phyloP scores from a whole-genome alignment of 495 filamentous ascomycete species.

The Aspergillus leporis region DNA sequence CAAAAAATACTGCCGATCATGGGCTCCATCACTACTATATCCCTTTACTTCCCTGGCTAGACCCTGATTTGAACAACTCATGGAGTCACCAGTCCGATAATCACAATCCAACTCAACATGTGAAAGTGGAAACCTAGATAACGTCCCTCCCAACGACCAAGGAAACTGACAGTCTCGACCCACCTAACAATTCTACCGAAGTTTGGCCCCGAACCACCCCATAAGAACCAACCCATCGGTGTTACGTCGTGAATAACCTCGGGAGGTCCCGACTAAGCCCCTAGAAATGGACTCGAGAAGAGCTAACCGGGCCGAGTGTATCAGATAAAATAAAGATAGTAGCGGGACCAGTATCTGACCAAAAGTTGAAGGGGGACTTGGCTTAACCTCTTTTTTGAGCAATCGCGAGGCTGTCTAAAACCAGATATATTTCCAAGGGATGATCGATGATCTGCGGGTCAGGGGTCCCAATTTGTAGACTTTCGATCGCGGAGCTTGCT shows the following conservation, averaged over 20 bases:
- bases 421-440: background rate
- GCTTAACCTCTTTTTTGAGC: background rate
- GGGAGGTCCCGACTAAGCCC: background rate
- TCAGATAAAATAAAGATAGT: background rate
- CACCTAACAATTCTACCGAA: too few relatives aligned
- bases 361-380: background rate
- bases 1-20: too few relatives aligned
- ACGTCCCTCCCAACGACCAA: too few relatives aligned
- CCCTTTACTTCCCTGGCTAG: too few relatives aligned
- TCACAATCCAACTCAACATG: too few relatives aligned
- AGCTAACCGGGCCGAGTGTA: background rate
- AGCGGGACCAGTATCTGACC: background rate
- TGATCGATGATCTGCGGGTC: background rate
- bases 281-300: background rate
- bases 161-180: too few relatives aligned
- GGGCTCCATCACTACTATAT: too few relatives aligned
- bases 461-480: background rate
- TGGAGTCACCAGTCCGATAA: too few relatives aligned
- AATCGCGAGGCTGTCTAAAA: background rate
- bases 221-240: background rate
- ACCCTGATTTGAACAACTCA: too few relatives aligned
- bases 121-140: background rate
- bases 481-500: background rate
- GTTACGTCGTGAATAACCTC: background rate
- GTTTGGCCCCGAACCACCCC: background rate